A percentile compares a stretch with the other conserved stretches of the same genome.
Conservation (phyloP, 192 early-diverging fungal genomes). For the Coemansia asiatica region DNA sequence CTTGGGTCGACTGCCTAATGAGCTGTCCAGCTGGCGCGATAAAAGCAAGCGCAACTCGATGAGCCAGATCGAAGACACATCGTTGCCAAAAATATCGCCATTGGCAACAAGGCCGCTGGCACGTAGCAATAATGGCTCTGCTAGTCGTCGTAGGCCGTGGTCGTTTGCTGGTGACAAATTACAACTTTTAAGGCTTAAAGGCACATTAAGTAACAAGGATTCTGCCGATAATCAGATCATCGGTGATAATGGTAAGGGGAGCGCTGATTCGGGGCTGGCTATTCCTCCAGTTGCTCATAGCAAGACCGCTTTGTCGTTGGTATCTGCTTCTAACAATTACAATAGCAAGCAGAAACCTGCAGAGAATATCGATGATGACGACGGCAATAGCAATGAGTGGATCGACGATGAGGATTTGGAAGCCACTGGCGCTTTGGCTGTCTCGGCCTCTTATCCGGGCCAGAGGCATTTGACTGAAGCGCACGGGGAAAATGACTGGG, state of each 20-base stretch:
- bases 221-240: background rate
- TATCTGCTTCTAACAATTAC: background rate
- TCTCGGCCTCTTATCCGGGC: background rate
- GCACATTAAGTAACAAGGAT: background rate
- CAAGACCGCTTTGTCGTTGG: background rate
- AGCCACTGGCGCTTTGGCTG: background rate
- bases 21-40: constrained; percentile 19
- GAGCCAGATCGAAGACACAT: background rate
- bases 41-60: constrained; percentile 18
- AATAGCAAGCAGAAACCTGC: background rate
- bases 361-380: background rate
- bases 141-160: constrained; percentile 10
- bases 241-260: background rate
- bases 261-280: background rate
- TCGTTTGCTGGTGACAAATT: constrained; percentile 8
- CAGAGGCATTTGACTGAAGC: background rate
- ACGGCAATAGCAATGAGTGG: constrained; percentile 6
- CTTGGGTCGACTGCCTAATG: constrained; percentile 22
- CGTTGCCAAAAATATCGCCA: background rate
- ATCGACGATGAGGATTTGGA: background rate
- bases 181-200: background rate
- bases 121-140: background rate
- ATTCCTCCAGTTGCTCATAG: constrained; percentile 4
- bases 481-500: constrained; percentile 17
- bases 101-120: background rate